Evolutionary conservation across 805 yeast genomes (phyloP).

Genomic region (Candida railenensis): DNA sequence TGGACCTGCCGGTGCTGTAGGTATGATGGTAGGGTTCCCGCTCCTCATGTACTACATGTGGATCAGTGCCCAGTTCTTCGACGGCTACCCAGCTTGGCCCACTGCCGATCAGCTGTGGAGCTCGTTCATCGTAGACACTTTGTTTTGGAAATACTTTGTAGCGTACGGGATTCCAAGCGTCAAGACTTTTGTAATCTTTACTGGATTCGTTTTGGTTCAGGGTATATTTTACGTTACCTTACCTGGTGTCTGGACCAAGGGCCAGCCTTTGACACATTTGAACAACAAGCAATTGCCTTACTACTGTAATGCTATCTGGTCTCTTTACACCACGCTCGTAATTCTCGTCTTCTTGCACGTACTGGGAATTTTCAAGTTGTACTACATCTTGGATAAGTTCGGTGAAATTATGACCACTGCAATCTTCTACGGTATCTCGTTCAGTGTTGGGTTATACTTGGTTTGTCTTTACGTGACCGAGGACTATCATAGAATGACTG

Average conservation of each 20-base stretch:
- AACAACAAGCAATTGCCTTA: conserved; percentile 82
- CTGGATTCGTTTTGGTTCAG: conserved; percentile 68
- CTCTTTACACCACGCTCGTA: conserved; percentile 69
- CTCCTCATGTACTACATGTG: conserved; percentile 95
- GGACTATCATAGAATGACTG: conserved; percentile 89
- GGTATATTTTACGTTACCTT: conserved; percentile 72
- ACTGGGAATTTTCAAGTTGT: conserved; percentile 70
- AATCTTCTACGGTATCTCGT: conserved; percentile 70
- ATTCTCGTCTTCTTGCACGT: conserved; percentile 64
- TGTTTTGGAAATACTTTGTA: conserved; percentile 41
- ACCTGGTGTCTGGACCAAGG: conserved; percentile 95
- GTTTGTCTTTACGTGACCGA: conserved; percentile 63
- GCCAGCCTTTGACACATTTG: conserved; percentile 86
- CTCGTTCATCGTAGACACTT: conserved; percentile 42
- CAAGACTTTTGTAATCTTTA: conserved; percentile 68
- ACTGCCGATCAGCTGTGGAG: conserved; percentile 51
- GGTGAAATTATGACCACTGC: conserved; percentile 94
- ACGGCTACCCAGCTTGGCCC: conserved; percentile 74
- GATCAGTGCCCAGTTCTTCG: conserved; percentile 81
- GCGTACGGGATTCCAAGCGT: conserved; percentile 59
- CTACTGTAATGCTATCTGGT: conserved; percentile 87
- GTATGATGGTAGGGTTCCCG: conserved; percentile 94
- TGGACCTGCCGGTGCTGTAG: conserved; percentile 83
- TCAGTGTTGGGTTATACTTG: conserved; percentile 69
- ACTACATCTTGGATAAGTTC: conserved; percentile 74